Conservation (phyloP, 805 yeast genomes). For the Peterozyma toletana region DNA sequence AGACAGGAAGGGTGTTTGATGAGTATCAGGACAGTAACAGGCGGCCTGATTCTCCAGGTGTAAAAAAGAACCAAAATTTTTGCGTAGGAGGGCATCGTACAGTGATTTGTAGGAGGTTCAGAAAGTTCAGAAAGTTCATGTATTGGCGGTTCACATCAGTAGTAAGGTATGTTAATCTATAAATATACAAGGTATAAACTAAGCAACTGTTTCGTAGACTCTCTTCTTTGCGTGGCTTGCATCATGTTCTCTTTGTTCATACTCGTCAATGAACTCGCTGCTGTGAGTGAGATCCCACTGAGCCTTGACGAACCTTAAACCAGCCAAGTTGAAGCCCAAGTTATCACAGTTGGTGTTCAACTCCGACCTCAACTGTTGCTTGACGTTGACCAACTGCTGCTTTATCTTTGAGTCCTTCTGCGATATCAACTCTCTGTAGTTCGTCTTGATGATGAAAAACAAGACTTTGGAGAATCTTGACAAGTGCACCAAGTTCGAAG, state of each 20-base stretch:
- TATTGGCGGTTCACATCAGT: too few species aligned
- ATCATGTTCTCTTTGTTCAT: constrained; percentile 44
- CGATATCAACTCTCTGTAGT: constrained; percentile 71
- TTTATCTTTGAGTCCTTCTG: constrained; percentile 61
- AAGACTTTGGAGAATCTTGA: constrained; percentile 68
- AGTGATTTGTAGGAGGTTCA: too few species aligned
- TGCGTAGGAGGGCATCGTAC: too few species aligned
- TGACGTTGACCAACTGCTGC: constrained; percentile 57
- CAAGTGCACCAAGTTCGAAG: constrained; percentile 39
- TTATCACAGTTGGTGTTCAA: constrained; percentile 45
- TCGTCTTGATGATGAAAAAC: constrained; percentile 64
- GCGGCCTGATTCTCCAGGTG: too few species aligned
- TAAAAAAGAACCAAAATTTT: too few species aligned
- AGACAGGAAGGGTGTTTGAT: too few species aligned
- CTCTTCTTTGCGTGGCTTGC: constrained; percentile 64
- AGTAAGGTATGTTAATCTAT: too few species aligned
- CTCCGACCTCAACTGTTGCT: constrained; percentile 49
- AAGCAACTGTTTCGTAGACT: constrained; percentile 49
- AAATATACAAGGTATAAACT: neutral
- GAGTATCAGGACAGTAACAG: too few species aligned
- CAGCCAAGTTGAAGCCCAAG: constrained; percentile 81
- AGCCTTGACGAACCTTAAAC: constrained; percentile 61
- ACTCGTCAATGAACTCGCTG: constrained; percentile 65
- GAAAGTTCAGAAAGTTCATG: too few species aligned
- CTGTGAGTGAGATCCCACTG: constrained; percentile 79